Percentiles rank a stretch among this genome's conserved stretches.
Conservation (phyloP, 1,139 yeast species). For the Taphrina deformans region DNA sequence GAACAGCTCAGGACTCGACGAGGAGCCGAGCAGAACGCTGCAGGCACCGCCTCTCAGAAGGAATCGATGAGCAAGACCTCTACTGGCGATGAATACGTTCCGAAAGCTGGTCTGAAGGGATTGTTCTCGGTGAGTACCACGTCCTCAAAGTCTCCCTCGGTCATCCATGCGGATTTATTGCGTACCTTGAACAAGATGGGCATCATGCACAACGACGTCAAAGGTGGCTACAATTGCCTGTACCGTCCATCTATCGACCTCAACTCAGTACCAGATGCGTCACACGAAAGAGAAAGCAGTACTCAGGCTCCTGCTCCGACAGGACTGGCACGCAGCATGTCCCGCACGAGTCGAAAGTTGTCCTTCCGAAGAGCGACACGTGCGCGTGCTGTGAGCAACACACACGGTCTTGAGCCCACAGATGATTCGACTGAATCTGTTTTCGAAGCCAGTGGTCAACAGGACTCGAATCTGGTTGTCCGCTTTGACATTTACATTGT, state of each 20-base stretch:
- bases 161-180: conserved; percentile 81
- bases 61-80: background rate
- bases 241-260: conserved; percentile 54
- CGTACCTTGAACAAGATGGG: conserved; percentile 74
- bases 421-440: conserved; percentile 29
- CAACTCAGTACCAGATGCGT: conserved; percentile 7
- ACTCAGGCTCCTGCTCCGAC: conserved; percentile 3
- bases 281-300: background rate
- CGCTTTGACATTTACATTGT: conserved; percentile 91
- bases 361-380: conserved; percentile 31
- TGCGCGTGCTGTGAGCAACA: conserved; percentile 2
- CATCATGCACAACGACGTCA: conserved; percentile 82
- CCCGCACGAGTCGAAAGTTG: conserved; percentile 18
- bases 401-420: background rate
- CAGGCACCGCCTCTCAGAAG: background rate
- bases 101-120: conserved; percentile 64
- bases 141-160: conserved; percentile 86
- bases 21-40: background rate
- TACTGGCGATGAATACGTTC: conserved; percentile 24
- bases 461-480: conserved; percentile 53
- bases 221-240: conserved; percentile 89
- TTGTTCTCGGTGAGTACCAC: conserved; percentile 95
- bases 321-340: conserved; percentile 13
- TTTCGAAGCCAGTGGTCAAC: conserved; percentile 7
- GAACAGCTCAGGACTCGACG: conserved; percentile 24